phyloP scores from a whole-genome alignment of 2,329 filamentous ascomycete genomes.

The Daldinia eschscholtzii region DNA sequence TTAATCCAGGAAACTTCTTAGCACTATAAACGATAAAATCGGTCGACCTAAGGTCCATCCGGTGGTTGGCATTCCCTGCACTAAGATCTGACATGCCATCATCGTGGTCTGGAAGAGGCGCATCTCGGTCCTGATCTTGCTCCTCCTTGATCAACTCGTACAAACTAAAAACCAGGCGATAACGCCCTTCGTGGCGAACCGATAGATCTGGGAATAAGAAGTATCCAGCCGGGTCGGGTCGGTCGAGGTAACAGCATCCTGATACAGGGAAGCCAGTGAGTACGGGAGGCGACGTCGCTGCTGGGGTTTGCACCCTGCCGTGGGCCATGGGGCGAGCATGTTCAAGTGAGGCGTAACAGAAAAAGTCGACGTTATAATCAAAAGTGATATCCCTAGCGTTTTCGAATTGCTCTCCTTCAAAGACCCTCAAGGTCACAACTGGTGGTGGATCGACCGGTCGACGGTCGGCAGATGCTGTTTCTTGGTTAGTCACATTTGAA shows the following conservation, averaged over 20 bases:
- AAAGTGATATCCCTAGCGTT: slow-evolving; percentile 82
- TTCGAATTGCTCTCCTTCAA: slow-evolving; percentile 75
- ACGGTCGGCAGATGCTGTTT: slow-evolving; percentile 82
- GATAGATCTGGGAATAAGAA: slow-evolving; percentile 98
- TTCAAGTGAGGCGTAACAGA: slow-evolving; percentile 93
- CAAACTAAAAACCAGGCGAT: slow-evolving; percentile 89
- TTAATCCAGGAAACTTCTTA: slow-evolving; percentile 97
- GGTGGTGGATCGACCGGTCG: slow-evolving; percentile 94
- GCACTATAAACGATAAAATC: slow-evolving; percentile 93
- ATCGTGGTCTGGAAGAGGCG: slow-evolving; percentile 56
- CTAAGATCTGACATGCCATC: slow-evolving; percentile 50
- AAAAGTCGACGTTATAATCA: slow-evolving; percentile 96
- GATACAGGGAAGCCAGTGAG: slow-evolving; percentile 95
- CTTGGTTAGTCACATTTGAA: slow-evolving; percentile 27
- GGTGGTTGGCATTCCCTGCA: slow-evolving; percentile 76
- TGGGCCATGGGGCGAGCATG: slow-evolving; percentile 86
- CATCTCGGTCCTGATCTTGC: slow-evolving; percentile 77
- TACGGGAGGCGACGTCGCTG: slow-evolving; percentile 82
- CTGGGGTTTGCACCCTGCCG: slow-evolving; percentile 76
- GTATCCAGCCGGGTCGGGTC: slow-evolving; percentile 83
- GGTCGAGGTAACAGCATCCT: slow-evolving; percentile 95
- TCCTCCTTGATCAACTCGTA: slow-evolving; percentile 93
- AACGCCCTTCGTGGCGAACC: slow-evolving; percentile 93
- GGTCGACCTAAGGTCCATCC: slow-evolving; percentile 88
- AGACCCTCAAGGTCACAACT: slow-evolving; percentile 90